These are phyloP conservation scores for Orbilia oligospora DNA, from an alignment of 2,329 filamentous ascomycete genomes.

Conservation along the genomic window DNA sequence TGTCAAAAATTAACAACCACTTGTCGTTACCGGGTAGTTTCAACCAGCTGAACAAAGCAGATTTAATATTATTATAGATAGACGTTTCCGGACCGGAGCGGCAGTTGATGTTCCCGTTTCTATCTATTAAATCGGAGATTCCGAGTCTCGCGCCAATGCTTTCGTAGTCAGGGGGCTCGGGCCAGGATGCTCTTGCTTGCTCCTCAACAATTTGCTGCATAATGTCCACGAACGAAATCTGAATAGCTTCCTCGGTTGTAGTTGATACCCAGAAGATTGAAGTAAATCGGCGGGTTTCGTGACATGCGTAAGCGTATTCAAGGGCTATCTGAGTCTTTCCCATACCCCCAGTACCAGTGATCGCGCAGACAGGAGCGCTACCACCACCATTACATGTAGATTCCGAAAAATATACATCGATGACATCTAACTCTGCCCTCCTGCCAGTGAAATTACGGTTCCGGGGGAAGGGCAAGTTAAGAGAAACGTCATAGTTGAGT, in stretches of 20 bases:
- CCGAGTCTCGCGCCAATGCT: background rate
- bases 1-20: constrained; percentile 35
- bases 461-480: background rate
- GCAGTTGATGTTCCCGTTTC: background rate
- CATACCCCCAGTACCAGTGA: constrained; percentile 29
- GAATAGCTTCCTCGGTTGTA: constrained; percentile 9
- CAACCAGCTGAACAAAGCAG: constrained; percentile 25
- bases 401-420: constrained; percentile 14
- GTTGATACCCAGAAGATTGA: constrained; percentile 29
- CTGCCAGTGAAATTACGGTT: constrained; percentile 15
- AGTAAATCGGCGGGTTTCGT: background rate
- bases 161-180: constrained; percentile 2
- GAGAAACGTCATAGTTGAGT: background rate
- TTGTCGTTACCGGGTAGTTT: constrained; percentile 5
- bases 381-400: too few relatives aligned
- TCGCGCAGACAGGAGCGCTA: constrained; percentile 5
- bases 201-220: constrained; percentile 23
- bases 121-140: background rate
- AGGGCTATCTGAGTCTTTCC: constrained; percentile 36
- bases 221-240: constrained; percentile 10
- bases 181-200: constrained; percentile 9
- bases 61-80: background rate
- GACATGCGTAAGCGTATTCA: constrained; percentile 20
- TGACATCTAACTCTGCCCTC: background rate
- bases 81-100: background rate